Evolutionary conservation across 441 rosid genomes (phyloP), one percentile per base, ranked within the genome.

Genomic region (Gossypium schwendimanii): DNA sequence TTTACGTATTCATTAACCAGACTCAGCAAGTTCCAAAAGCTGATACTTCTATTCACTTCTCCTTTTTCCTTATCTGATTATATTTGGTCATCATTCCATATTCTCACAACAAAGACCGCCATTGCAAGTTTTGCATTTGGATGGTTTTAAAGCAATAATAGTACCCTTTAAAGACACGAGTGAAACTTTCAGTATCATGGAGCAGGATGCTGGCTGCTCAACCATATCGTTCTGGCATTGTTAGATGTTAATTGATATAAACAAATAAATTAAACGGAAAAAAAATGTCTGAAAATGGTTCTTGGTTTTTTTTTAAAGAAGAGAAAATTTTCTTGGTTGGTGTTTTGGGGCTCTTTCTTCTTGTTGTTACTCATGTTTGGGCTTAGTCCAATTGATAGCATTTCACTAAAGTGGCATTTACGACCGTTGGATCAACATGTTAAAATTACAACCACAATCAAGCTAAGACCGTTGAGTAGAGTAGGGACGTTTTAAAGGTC

Each of bases 111-210:
- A 52, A 17, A 52, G 11, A 17, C 57, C 0, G 26, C 12, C 1
- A 54, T 54, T 8, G 24, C 12, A 2, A 54, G 26, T 14, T 54
- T 3, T 8, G 39, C 58, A 39, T 12, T 15, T 33, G 54, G 66
- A 63, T 2, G 53, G 7, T 73, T 66, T 81, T 55, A 80, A 45
- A 73, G 74, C 58, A 63, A 39, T 77, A 31, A 50, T 50, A n/a
- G n/a, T 17, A 71, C 84, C 85, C 53, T 24, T 10, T 0, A 23
- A 69, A 39, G 82, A 73, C 21, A 75, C 52, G 44, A 24, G 0
- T 15, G 80, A 73, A 36, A 50, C 81, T 67, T 73, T 78, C 74
- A 49, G 39, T 11, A 62, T 36, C 63, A 53, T 75, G 2, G 50
- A 39, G 52, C 63, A 59, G 24, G 77, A 76, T 45, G 71, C 62